These are phyloP conservation scores for Umbelopsis sp. DNA, from an alignment of 192 early-diverging fungal species.

Conservation along the genomic window DNA sequence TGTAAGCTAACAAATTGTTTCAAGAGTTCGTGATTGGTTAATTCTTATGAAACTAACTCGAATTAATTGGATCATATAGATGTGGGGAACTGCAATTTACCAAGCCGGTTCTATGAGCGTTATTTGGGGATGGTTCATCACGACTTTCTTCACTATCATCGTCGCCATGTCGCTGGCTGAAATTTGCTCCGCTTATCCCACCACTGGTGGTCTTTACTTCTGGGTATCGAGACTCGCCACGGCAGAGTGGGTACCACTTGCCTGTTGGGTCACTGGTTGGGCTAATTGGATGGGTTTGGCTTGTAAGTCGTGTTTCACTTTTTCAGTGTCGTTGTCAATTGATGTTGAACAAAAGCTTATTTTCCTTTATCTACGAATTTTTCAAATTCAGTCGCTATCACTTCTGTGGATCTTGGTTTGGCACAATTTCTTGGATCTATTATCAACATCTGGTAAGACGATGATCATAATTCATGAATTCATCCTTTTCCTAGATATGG, in stretches of 20 bases:
- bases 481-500: too few relatives aligned
- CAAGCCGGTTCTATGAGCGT: conserved; percentile 52
- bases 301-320: conserved; percentile 25
- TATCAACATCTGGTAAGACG: conserved; percentile 37
- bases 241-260: conserved; percentile 51
- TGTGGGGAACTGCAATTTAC: conserved; percentile 50
- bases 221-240: conserved; percentile 52
- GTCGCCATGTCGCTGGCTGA: conserved; percentile 54
- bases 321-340: background rate
- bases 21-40: too few relatives aligned
- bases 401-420: conserved; percentile 52
- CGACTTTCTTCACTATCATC: conserved; percentile 47
- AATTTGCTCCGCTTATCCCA: conserved; percentile 57
- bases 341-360: too few relatives aligned
- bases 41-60: too few relatives aligned
- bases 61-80: background rate
- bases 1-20: conserved; percentile 20
- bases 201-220: conserved; percentile 56
- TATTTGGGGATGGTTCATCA: conserved; percentile 58
- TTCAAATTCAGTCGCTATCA: conserved; percentile 41
- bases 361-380: background rate
- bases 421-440: conserved; percentile 52
- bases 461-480: too few relatives aligned
- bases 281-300: conserved; percentile 55
- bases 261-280: conserved; percentile 57